Evolutionary conservation across 129 eudicot genomes (phyloP), one percentile per base, ranked within the genome.

Genomic region (Tagetes patula): DNA sequence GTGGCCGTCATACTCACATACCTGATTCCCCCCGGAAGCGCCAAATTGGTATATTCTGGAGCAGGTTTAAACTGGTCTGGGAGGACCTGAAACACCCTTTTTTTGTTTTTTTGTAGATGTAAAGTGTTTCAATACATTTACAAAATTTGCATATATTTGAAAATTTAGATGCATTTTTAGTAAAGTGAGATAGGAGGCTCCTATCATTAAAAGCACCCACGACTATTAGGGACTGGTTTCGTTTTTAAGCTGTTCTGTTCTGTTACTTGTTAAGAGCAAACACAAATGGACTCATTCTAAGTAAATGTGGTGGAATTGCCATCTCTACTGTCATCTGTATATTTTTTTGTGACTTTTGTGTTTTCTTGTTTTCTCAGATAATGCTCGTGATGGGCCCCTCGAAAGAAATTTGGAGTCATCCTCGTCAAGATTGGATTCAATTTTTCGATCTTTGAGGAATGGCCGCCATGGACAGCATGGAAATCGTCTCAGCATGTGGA

Each of bases 401-500:
- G 96, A 87, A 63, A 82, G 96, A 75, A 87, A 52, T 78, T 70
- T 82, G 45, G 96, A 86, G 42, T 79, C 81, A 70, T 63, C 93
- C 32, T 87, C 89, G 8, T 87, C 98, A 5, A 83, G 88, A 13
- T 77, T 94, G 84, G 91, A 90, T 70, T 84, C 96, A 8, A 72
- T 94, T 36, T 94, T 90, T 75, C 88, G 96, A 13, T 86, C 98
- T 27, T 82, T 91, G 59, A 85, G 98, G 31, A 88, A 82, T 77
- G 96, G 97, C 36, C 96, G 97, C 39, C 93, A 90, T 69, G 96
- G 98, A 71, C 95, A 92, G 45, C 95, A 87, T 66, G 96, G 96
- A 54, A 85, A 93, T 36, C 81, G 98, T 42, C 85, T 87, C 27
- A 88, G 81, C 80, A 76, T 94, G 87, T 94, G 95, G 98, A 73